Evolutionary conservation across 805 yeast genomes (phyloP).

Genomic region (Saccharomycopsis sp.): DNA sequence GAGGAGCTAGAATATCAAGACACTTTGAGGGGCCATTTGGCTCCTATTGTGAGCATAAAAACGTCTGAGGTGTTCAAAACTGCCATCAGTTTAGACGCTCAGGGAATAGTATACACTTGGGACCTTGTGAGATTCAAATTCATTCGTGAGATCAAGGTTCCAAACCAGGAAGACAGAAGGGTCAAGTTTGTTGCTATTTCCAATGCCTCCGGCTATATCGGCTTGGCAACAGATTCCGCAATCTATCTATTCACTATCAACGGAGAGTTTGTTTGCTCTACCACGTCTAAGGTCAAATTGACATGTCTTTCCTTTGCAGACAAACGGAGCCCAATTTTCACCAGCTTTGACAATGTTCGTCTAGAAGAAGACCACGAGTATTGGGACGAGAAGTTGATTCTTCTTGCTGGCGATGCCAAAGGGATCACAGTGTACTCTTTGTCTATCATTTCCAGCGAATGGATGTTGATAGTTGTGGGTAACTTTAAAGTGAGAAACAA

Average conservation of each 20-base stretch:
- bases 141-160: slow-evolving; percentile 32
- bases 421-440: slow-evolving; percentile 23
- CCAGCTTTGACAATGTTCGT: slow-evolving; percentile 24
- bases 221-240: slow-evolving; percentile 28
- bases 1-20: slow-evolving; percentile 35
- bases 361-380: slow-evolving; percentile 31
- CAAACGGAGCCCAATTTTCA: slow-evolving; percentile 25
- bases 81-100: slow-evolving; percentile 46
- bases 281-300: slow-evolving; percentile 18
- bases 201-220: slow-evolving; percentile 49
- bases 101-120: slow-evolving; percentile 58
- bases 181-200: slow-evolving; percentile 39
- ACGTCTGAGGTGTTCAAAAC: slow-evolving; percentile 47
- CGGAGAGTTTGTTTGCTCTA: slow-evolving; percentile 36
- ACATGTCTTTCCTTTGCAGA: slow-evolving; percentile 22
- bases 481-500: slow-evolving; percentile 24
- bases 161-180: slow-evolving; percentile 13
- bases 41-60: slow-evolving; percentile 39
- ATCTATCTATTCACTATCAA: slow-evolving; percentile 45
- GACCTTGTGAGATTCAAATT: slow-evolving; percentile 48
- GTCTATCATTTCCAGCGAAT: slow-evolving; percentile 29
- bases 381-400: slow-evolving; percentile 33
- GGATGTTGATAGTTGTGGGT: slow-evolving; percentile 24
- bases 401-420: slow-evolving; percentile 33
- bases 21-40: slow-evolving; percentile 52